phyloP scores from a whole-genome alignment of 257 asterid genomes.

The Nicotiana sylvestris region DNA sequence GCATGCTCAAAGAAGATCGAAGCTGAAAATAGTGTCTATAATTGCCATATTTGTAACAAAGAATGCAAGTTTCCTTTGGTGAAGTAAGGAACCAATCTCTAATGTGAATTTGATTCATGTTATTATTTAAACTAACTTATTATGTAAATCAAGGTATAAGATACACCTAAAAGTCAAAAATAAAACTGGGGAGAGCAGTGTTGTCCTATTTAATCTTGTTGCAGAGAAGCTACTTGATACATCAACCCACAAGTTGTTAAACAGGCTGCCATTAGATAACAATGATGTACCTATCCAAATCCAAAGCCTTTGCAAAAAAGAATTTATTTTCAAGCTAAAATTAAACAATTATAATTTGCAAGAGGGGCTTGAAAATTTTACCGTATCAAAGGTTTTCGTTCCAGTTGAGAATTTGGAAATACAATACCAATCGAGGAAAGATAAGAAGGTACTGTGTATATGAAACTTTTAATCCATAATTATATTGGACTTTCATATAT shows the following conservation, averaged over 20 bases:
- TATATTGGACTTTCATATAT: too few relatives aligned
- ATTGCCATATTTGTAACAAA: background rate
- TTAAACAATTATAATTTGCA: too few relatives aligned
- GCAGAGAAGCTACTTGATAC: background rate
- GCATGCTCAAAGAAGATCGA: background rate
- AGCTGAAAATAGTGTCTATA: background rate
- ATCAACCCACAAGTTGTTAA: background rate
- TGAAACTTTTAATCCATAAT: too few relatives aligned
- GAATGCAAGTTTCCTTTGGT: background rate
- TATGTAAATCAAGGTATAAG: background rate
- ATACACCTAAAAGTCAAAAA: background rate
- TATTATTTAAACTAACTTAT: background rate
- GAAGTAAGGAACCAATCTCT: background rate
- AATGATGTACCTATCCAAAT: too few relatives aligned
- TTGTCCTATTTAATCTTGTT: background rate
- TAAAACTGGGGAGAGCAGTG: background rate
- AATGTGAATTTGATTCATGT: background rate
- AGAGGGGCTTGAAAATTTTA: too few relatives aligned
- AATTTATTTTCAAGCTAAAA: too few relatives aligned
- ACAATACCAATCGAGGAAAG: too few relatives aligned
- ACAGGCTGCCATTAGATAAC: too few relatives aligned
- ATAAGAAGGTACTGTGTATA: too few relatives aligned
- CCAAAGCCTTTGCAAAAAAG: too few relatives aligned
- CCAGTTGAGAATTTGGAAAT: too few relatives aligned
- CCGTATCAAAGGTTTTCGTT: too few relatives aligned